A percentile compares a stretch with the other conserved stretches of the same genome.
Evolutionary conservation across 139 green algal species (phyloP).

Genomic region (Diplosphaera chodatii): DNA sequence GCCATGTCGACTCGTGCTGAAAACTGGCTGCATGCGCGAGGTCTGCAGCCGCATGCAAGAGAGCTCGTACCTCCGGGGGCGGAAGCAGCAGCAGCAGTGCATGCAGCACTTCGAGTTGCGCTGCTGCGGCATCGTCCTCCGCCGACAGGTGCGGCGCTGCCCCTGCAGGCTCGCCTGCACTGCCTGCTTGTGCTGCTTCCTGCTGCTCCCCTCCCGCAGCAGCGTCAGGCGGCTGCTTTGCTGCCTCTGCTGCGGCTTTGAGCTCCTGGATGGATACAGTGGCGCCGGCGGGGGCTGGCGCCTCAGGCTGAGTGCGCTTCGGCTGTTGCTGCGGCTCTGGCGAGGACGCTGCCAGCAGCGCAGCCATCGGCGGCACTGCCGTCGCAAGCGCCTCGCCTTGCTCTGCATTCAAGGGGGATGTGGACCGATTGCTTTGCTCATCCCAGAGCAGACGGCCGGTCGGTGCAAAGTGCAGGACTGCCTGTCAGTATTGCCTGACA

Average conservation of each 20-base stretch:
- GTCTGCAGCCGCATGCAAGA: no score
- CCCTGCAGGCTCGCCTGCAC: neutral
- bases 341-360: neutral
- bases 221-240: neutral
- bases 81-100: slow-evolving; percentile 52
- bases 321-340: neutral
- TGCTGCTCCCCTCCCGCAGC: neutral
- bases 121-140: slow-evolving; percentile 15
- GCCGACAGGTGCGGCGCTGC: slow-evolving; percentile 6
- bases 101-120: slow-evolving; percentile 58
- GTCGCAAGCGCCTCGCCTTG: slow-evolving; percentile 1
- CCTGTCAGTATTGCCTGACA: no score
- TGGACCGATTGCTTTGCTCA: no score
- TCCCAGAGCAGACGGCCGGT: neutral
- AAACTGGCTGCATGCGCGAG: no score
- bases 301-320: neutral
- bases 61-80: neutral
- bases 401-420: no score
- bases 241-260: neutral
- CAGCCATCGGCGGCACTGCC: slow-evolving; percentile 12
- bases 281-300: no score
- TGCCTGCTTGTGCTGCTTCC: neutral
- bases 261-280: neutral
- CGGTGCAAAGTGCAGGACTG: no score
- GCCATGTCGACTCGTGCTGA: no score